phyloP scores from a whole-genome alignment of 169 alveolate species.

The Miamiensis avidus region DNA sequence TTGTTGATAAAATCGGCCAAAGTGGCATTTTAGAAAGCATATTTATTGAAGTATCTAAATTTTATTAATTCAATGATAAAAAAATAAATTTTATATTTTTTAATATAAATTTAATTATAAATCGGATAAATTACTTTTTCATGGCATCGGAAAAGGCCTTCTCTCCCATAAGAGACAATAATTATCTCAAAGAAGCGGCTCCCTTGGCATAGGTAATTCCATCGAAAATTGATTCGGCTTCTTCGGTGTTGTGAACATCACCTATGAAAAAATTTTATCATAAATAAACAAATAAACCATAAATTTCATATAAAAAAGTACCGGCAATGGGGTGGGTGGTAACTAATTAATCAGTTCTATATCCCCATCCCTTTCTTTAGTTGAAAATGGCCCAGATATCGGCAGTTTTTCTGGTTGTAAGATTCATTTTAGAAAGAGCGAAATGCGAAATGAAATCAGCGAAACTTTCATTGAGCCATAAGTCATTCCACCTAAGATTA shows the following conservation, averaged over 20 bases:
- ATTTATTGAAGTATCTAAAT: constrained; percentile 54
- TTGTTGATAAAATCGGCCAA: constrained; percentile 64
- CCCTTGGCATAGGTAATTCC: constrained; percentile 70
- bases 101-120: too few species aligned
- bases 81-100: too few species aligned
- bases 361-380: constrained; percentile 44
- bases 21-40: constrained; percentile 66
- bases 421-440: constrained; percentile 52
- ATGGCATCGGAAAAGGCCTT: constrained; percentile 64
- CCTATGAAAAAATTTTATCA: constrained; percentile 49
- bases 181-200: constrained; percentile 69
- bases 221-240: constrained; percentile 73
- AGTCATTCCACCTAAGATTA: constrained; percentile 90
- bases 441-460: constrained; percentile 74
- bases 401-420: constrained; percentile 39
- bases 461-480: constrained; percentile 88
- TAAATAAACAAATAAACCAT: constrained; percentile 52
- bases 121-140: constrained; percentile 8
- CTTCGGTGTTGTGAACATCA: constrained; percentile 60
- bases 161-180: constrained; percentile 69
- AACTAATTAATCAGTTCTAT: constrained; percentile 27
- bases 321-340: constrained; percentile 49
- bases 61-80: neutral
- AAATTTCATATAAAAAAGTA: constrained; percentile 31
- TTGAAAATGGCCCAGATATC: constrained; percentile 43